Conservation (phyloP, 2,329 filamentous ascomycete species). For the Herpomyces periplanetae region DNA sequence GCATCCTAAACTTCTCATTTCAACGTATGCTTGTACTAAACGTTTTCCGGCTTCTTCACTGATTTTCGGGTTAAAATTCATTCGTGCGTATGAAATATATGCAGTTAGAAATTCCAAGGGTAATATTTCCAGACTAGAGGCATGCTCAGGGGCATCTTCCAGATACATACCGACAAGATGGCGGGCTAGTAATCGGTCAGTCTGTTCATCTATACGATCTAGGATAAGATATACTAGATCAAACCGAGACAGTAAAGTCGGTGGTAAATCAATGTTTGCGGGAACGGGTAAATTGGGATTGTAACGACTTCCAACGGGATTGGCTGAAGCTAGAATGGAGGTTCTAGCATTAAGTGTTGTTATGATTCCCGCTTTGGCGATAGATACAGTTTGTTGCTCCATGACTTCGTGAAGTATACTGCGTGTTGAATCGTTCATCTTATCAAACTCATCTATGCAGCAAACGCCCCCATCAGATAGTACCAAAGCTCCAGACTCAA, state of each 20-base stretch:
- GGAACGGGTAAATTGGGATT: constrained; percentile 82
- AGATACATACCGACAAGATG: constrained; percentile 88
- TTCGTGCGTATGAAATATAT: constrained; percentile 84
- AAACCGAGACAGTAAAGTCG: constrained; percentile 73
- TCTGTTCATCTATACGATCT: constrained; percentile 62
- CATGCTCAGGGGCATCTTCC: constrained; percentile 67
- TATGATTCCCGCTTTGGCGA: constrained; percentile 38
- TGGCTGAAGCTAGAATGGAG: constrained; percentile 78
- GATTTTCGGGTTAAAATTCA: constrained; percentile 44
- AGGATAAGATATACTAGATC: constrained; percentile 88
- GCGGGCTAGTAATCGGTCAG: constrained; percentile 50
- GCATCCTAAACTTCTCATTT: constrained; percentile 71
- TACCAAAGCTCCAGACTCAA: constrained; percentile 32
- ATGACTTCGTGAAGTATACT: constrained; percentile 42
- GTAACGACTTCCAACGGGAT: constrained; percentile 90
- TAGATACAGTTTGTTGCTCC: constrained; percentile 41
- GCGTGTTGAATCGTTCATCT: constrained; percentile 33
- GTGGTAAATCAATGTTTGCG: constrained; percentile 87
- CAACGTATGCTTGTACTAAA: constrained; percentile 53
- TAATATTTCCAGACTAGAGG: constrained; percentile 18
- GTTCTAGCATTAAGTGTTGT: constrained; percentile 77
- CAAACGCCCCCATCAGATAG: constrained; percentile 34
- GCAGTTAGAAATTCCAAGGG: constrained; percentile 78
- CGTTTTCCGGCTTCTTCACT: constrained; percentile 41
- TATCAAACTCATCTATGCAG: constrained; percentile 43